Evolutionary conservation across 257 asterid genomes (phyloP).

Genomic region (Salvia rosmarinus): DNA sequence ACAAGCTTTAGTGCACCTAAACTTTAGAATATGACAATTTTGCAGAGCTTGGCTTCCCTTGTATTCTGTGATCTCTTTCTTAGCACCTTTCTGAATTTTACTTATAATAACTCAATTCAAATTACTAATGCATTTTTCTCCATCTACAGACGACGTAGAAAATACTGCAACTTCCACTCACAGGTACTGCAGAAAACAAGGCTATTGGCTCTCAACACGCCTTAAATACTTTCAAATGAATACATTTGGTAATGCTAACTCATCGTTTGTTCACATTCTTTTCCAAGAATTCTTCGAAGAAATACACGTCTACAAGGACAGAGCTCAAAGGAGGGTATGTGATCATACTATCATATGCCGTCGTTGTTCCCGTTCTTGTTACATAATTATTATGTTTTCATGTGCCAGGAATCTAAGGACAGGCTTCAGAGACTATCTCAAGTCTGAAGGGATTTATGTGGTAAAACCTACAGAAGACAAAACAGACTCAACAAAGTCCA

Average conservation of each 20-base stretch:
- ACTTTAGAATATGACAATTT: conserved; percentile 14
- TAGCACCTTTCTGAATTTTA: not conserved
- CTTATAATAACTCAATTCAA: not conserved
- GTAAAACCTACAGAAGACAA: conserved; percentile 57
- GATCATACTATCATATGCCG: not conserved
- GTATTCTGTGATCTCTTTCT: not conserved
- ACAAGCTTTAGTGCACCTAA: not conserved
- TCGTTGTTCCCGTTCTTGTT: conserved; percentile 24
- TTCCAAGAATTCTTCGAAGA: conserved; percentile 58
- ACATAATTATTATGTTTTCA: conserved; percentile 26
- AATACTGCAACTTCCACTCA: conserved; percentile 70
- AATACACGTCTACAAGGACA: conserved; percentile 67
- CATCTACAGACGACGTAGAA: conserved; percentile 63
- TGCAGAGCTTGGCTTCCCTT: conserved; percentile 8
- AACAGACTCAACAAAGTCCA: conserved; percentile 50
- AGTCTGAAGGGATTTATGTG: conserved; percentile 75
- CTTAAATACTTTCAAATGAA: conserved; percentile 14
- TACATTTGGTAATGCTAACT: not conserved
- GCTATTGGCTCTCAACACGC: conserved; percentile 27
- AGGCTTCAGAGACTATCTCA: conserved; percentile 69
- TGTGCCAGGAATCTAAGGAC: conserved; percentile 71
- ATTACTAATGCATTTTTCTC: conserved; percentile 15
- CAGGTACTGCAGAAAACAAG: conserved; percentile 47
- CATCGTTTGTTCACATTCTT: conserved; percentile 19
- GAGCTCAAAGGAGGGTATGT: conserved; percentile 94